A percentile compares a stretch with the other conserved stretches of the same genome.
These are phyloP conservation scores for Trichaptum fuscoviolaceum DNA, from an alignment of 768 basidiomycete species.

Conservation along the genomic window DNA sequence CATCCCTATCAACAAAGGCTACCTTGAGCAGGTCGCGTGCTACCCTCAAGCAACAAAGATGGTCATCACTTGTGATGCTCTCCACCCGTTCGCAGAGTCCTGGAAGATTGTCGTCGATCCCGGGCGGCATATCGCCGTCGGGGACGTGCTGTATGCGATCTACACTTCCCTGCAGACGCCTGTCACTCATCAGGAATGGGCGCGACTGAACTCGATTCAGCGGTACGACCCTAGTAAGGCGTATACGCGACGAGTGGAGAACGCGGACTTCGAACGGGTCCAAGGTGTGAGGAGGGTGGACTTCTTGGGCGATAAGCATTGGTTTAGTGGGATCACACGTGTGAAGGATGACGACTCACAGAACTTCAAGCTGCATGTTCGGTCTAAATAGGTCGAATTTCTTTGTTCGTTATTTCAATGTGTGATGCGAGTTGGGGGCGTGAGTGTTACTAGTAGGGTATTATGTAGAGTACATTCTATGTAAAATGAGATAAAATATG, in stretches of 20 bases:
- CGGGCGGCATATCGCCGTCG: neutral
- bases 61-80: neutral
- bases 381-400: neutral
- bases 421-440: no score
- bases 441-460: no score
- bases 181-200: neutral
- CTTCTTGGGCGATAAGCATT: slow-evolving; percentile 4
- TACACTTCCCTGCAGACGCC: neutral
- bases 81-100: neutral
- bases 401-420: no score
- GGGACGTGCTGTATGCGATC: neutral
- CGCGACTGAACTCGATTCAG: neutral
- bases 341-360: neutral
- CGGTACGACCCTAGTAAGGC: neutral
- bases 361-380: neutral
- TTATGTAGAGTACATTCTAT: no score
- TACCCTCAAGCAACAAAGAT: neutral
- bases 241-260: neutral
- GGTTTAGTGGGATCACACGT: neutral
- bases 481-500: no score
- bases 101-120: slow-evolving; percentile 1
- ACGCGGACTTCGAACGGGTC: neutral
- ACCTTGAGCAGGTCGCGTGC: slow-evolving; percentile 1
- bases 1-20: neutral
- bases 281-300: slow-evolving; percentile 5